phyloP scores from a whole-genome alignment of 176 grass and related monocot genomes.

The Phyllostachys edulis region DNA sequence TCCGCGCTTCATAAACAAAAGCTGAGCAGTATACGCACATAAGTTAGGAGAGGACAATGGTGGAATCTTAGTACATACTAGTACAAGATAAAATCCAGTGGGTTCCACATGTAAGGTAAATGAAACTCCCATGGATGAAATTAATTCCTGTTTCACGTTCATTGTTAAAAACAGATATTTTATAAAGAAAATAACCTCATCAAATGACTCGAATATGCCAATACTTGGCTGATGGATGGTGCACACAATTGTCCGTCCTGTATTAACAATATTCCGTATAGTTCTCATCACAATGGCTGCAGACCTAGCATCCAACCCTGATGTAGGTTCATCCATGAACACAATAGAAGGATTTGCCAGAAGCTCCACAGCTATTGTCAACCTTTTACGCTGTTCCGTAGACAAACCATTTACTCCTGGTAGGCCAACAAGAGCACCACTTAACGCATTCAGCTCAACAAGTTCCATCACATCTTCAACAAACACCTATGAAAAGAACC shows the following conservation, averaged over 20 bases:
- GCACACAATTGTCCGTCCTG: slow-evolving; percentile 89
- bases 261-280: slow-evolving; percentile 96
- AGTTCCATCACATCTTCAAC: slow-evolving; percentile 99
- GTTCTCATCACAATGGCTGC: slow-evolving; percentile 99
- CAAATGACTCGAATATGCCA: slow-evolving; percentile 97
- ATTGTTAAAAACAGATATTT: background rate
- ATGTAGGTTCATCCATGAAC: slow-evolving; percentile 99
- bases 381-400: slow-evolving; percentile 92
- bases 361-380: slow-evolving; percentile 95
- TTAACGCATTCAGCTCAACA: slow-evolving; percentile 82
- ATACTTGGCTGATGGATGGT: slow-evolving; percentile 99
- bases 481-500: slow-evolving; percentile 59
- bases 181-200: slow-evolving; percentile 63
- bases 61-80: slow-evolving; percentile 9
- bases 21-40: slow-evolving; percentile 47
- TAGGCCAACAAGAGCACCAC: slow-evolving; percentile 92
- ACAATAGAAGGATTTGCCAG: slow-evolving; percentile 98
- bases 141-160: background rate
- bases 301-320: slow-evolving; percentile 95
- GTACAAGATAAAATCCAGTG: background rate
- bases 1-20: slow-evolving; percentile 96
- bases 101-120: background rate
- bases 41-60: slow-evolving; percentile 16
- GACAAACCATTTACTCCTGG: slow-evolving; percentile 88
- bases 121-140: background rate